Percentiles rank a stretch among this genome's conserved stretches.
Conservation (phyloP, 148 eudicot species). For the Rheum nobile region DNA sequence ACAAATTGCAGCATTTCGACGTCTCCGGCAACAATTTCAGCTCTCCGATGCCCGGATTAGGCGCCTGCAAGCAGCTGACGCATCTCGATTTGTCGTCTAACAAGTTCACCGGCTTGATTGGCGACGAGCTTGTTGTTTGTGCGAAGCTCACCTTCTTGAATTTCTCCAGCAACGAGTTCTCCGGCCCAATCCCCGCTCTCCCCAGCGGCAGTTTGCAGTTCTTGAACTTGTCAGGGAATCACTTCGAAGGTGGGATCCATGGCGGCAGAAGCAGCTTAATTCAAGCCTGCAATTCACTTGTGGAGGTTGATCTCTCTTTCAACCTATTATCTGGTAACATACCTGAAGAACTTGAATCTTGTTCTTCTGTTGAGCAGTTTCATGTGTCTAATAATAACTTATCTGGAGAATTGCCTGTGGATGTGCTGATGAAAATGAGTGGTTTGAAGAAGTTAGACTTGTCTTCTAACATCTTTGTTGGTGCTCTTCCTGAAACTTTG, state of each 20-base stretch:
- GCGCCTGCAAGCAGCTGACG: conserved; percentile 25
- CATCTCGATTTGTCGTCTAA: conserved; percentile 69
- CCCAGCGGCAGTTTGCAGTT: conserved; percentile 3
- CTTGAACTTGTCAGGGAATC: conserved; percentile 1
- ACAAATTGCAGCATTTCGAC: conserved; percentile 39
- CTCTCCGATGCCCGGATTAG: conserved; percentile 29
- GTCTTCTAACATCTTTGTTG: conserved; percentile 48
- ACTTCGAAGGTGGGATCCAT: background rate
- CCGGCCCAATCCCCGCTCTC: conserved; percentile 8
- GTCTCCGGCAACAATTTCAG: conserved; percentile 62
- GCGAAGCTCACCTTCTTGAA: conserved; percentile 38
- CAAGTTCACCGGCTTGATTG: conserved; percentile 37
- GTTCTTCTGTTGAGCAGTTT: conserved; percentile 37
- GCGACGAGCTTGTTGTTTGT: conserved; percentile 25
- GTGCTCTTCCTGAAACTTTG: conserved; percentile 43
- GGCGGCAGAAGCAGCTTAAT: background rate
- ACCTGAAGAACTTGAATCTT: conserved; percentile 52
- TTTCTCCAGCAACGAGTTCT: conserved; percentile 1
- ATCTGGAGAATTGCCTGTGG: conserved; percentile 66
- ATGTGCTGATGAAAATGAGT: conserved; percentile 35
- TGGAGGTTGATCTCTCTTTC: conserved; percentile 53
- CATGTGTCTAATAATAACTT: conserved; percentile 61
- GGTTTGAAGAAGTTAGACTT: conserved; percentile 36
- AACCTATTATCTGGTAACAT: conserved; percentile 58
- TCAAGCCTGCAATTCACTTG: conserved; percentile 38